Evolutionary conservation across 2,329 filamentous ascomycete species (phyloP).

Genomic region (Aspergillaceae sp.): DNA sequence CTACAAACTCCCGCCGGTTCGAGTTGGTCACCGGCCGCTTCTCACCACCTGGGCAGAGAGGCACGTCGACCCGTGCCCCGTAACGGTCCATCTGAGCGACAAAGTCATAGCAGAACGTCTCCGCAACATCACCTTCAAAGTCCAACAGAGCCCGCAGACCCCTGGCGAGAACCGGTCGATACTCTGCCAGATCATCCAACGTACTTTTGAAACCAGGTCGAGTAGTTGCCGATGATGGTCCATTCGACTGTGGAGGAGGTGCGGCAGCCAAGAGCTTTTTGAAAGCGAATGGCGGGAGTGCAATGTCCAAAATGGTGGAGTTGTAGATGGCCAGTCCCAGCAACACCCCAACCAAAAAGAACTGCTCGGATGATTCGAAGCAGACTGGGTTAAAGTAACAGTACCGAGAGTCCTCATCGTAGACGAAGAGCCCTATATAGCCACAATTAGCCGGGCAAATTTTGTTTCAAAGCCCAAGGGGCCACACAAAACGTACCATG

Average conservation of each 20-base stretch:
- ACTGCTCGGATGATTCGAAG: constrained; percentile 86
- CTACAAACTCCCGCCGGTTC: constrained; percentile 79
- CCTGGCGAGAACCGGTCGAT: constrained; percentile 63
- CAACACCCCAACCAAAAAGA: constrained; percentile 79
- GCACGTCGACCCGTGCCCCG: constrained; percentile 56
- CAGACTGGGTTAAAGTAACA: constrained; percentile 91
- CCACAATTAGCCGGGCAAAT: background rate
- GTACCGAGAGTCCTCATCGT: constrained; percentile 80
- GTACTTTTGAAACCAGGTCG: constrained; percentile 59
- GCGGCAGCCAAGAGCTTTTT: constrained; percentile 74
- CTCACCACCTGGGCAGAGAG: constrained; percentile 67
- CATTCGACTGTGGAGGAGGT: constrained; percentile 47
- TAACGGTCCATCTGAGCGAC: constrained; percentile 69
- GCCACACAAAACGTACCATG: constrained; percentile 54
- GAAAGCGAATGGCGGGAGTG: constrained; percentile 81
- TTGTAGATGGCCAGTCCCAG: constrained; percentile 90
- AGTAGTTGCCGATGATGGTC: constrained; percentile 47
- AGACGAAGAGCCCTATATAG: constrained; percentile 69
- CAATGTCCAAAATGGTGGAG: constrained; percentile 82
- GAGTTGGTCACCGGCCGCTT: constrained; percentile 68
- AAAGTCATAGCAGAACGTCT: constrained; percentile 74
- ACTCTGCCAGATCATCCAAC: constrained; percentile 74
- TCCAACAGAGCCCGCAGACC: constrained; percentile 70
- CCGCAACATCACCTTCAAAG: constrained; percentile 74
- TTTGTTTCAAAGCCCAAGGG: background rate